Evolutionary conservation across 2,329 filamentous ascomycete genomes (phyloP), one percentile per base, ranked within the genome.

Genomic region (Ilyonectria sp.): DNA sequence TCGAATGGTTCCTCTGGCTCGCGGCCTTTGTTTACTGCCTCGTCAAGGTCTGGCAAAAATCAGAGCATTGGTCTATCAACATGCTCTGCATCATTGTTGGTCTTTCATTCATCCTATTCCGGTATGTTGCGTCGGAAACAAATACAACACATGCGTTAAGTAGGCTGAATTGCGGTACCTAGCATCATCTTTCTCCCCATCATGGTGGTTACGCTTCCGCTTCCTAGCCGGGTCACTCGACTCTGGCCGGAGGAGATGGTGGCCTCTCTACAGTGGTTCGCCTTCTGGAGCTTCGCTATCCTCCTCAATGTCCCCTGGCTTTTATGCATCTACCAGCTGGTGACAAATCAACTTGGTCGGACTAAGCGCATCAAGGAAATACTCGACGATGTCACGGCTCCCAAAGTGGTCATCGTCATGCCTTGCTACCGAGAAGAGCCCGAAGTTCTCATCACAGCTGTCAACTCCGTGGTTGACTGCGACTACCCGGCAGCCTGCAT

Each of bases 321-420:
- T 4, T 93, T 98, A 77, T 98, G 95, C 80, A 89, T 98, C 63
- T 97, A 97, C 78, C 93, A 97, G 76, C 88, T 98, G 6, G 93
- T 97, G 63, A 97, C 93, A 9, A 93, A 96, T 74, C 92, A 94
- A 37, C 86, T 98, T 29, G 95, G 95, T 23, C 90, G 94, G 70
- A 91, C 87, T 47, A 94, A 94, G 79, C 89, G 92, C 59, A 93
- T 97, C 77, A 95, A 97, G 78, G 89, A 93, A 70, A 90, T 94
- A 0, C 87, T 98, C 57, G 94, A 97, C 79, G 94, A 97, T 77
- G 84, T 89, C 3, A 94, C 92, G 1, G 95, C 96, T 0, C 96
- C 95, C 2, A 98, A 98, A 81, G 93, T 97, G 17, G 94, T 98
- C 70, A 93, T 98, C 67, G 92, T 98, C 65, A 98, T 98, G 94